Evolutionary conservation across 2,329 filamentous ascomycete genomes (phyloP).

Genomic region (Biscogniauxia sp.): DNA sequence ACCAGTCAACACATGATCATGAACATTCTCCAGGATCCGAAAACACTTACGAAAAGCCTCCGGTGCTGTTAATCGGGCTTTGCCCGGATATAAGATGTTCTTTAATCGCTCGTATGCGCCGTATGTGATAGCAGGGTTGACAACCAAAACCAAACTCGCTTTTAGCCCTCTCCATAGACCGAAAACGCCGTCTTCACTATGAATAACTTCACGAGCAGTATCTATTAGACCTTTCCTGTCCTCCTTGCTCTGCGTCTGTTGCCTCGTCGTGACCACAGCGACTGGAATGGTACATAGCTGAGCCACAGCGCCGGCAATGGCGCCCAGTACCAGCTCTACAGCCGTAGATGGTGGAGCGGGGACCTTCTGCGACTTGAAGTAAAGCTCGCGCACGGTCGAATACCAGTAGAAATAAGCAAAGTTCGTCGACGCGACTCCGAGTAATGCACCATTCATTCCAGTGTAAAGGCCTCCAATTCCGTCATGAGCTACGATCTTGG

Average conservation of each 20-base stretch:
- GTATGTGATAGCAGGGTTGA: conserved; percentile 97
- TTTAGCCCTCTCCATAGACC: conserved; percentile 95
- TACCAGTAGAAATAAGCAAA: conserved; percentile 99
- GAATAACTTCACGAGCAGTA: conserved; percentile 83
- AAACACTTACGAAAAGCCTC: conserved; percentile 82
- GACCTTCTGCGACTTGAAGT: conserved; percentile 59
- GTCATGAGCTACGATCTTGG: conserved; percentile 77
- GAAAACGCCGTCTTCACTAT: conserved; percentile 83
- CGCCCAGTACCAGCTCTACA: conserved; percentile 80
- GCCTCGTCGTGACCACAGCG: conserved; percentile 89
- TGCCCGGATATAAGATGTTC: conserved; percentile 73
- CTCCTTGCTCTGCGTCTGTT: conserved; percentile 84
- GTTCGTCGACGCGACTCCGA: conserved; percentile 95
- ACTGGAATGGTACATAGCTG: conserved; percentile 97
- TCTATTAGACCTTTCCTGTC: conserved; percentile 85
- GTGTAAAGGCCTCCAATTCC: conserved; percentile 81
- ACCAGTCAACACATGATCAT: conserved; percentile 11
- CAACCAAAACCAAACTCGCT: conserved; percentile 89
- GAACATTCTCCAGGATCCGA: neutral
- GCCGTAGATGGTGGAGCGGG: conserved; percentile 67
- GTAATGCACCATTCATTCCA: conserved; percentile 79
- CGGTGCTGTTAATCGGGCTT: conserved; percentile 70
- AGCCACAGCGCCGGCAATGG: conserved; percentile 82
- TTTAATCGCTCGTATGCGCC: conserved; percentile 90
- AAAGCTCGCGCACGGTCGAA: conserved; percentile 78